A percentile compares a stretch with the other conserved stretches of the same genome.
phyloP scores from a whole-genome alignment of 2,329 filamentous ascomycete species.

The Cladosporium sp. region DNA sequence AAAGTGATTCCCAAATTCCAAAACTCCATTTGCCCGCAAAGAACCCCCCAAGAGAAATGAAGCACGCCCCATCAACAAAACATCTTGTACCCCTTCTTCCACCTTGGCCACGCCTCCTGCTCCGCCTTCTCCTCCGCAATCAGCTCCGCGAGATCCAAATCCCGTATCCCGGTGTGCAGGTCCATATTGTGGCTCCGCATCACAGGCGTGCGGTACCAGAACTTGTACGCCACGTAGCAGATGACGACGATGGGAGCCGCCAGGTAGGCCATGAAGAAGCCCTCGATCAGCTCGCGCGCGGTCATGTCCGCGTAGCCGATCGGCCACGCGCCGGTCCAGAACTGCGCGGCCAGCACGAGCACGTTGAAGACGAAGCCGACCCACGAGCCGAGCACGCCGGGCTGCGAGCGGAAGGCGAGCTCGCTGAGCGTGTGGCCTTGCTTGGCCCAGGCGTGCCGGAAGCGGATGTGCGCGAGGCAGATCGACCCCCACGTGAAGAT shows the following conservation, averaged over 20 bases:
- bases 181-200: constrained; percentile 73
- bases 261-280: constrained; percentile 29
- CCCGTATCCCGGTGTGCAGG: constrained; percentile 73
- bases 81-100: constrained; percentile 46
- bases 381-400: constrained; percentile 58
- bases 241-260: constrained; percentile 29
- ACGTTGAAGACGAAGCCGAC: constrained; percentile 50
- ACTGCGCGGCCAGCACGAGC: constrained; percentile 47
- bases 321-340: constrained; percentile 19
- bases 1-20: no score
- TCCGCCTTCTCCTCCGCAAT: constrained; percentile 76
- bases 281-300: constrained; percentile 15
- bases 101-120: constrained; percentile 46
- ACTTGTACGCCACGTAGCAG: constrained; percentile 28
- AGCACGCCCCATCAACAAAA: constrained; percentile 34
- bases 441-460: constrained; percentile 67
- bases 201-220: constrained; percentile 35
- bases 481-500: constrained; percentile 80
- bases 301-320: constrained; percentile 19
- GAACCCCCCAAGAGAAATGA: background rate
- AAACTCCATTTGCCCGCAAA: no score
- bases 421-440: constrained; percentile 62
- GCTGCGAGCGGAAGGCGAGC: constrained; percentile 52
- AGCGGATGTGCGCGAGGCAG: constrained; percentile 86
- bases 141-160: constrained; percentile 73